Base-by-base conservation (phyloP, 371 early-diverging fungal genomes). In the Lichtheimia ornata region DNA sequence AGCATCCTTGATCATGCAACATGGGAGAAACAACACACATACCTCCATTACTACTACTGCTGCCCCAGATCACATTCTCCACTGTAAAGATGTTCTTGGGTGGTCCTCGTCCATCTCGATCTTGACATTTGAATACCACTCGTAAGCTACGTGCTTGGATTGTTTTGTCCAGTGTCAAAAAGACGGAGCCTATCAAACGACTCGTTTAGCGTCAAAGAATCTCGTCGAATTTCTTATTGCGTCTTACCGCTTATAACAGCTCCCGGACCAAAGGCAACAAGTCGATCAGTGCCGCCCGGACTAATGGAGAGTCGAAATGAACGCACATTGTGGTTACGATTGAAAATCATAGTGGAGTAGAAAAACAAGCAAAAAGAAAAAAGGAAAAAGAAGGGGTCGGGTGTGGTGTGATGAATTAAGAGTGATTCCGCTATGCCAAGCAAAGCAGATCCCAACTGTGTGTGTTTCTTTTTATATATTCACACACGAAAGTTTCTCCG, bases 221-320 rank as follows among this genome's bases (percentile, higher is more conserved):
- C 47, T 18, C n/a, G n/a, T 47, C 22, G n/a, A 18, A 47, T 45
- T 45, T 45, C 1, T 5, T 45, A 4, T 15, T 47, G 12, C 5
- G 20, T 4, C 58, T 65, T 70, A 79, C 79, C 79, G 59, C 70
- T 76, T 43, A 79, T 51, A 42, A 79, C 66, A 0, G 79, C 76
- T 12, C 76, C 76, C 11, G 79, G 79, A 20, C 79, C 79, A 65
- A 76, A 79, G 3, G 79, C 79, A 18, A 76, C 69, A 4, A 68
- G 68, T 28, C 60, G 58, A 27, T 73, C 71, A n/a, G 61, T 55
- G 14, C 69, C 61, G 50, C 69, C 67, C 25, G 70, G 69, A 43
- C 64, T 66, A 25, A 70, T 64, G 13, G 64, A 63, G 1, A 74
- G 50, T 58, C 62, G 55, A 35, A 77, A 77, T 30, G 65, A 70